A percentile compares a stretch with the other conserved stretches of the same genome.
Conservation (phyloP, 805 yeast genomes). For the Suhomyces sp. region DNA sequence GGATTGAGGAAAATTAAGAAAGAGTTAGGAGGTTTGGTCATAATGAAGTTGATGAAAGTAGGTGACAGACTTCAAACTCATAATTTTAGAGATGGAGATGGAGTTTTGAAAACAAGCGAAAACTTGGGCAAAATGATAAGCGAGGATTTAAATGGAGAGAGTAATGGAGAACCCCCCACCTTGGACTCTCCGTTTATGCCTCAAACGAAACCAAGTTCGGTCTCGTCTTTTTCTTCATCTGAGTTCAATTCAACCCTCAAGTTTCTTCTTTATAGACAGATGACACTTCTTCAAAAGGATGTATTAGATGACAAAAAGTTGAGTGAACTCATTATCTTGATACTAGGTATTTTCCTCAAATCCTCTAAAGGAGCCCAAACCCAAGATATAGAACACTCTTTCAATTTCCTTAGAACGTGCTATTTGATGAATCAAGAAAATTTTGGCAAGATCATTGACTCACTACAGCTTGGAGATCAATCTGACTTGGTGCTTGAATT, state of each 20-base stretch:
- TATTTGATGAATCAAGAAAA: conserved; percentile 31
- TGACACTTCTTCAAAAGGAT: conserved; percentile 28
- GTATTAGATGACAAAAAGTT: conserved; percentile 33
- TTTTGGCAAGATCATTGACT: conserved; percentile 17
- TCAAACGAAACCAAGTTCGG: background rate
- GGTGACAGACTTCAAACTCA: conserved; percentile 9
- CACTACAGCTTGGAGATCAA: conserved; percentile 14
- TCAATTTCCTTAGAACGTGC: conserved; percentile 36
- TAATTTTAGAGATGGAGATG: background rate
- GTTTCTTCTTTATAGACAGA: conserved; percentile 34
- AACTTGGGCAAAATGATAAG: too few relatives aligned
- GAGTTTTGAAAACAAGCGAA: too few relatives aligned
- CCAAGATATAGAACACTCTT: conserved; percentile 24
- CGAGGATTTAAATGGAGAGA: too few relatives aligned
- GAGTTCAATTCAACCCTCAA: conserved; percentile 14
- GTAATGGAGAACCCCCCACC: background rate
- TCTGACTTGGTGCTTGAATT: conserved; percentile 28
- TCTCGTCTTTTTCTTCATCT: background rate
- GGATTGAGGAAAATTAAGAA: conserved; percentile 19
- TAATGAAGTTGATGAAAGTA: conserved; percentile 28
- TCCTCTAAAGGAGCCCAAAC: conserved; percentile 15
- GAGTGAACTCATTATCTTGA: conserved; percentile 30
- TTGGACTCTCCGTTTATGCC: too few relatives aligned
- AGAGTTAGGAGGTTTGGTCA: conserved; percentile 27
- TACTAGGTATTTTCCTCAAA: conserved; percentile 31